phyloP scores from a whole-genome alignment of 345 rosid genomes.

The Ricinus communis region DNA sequence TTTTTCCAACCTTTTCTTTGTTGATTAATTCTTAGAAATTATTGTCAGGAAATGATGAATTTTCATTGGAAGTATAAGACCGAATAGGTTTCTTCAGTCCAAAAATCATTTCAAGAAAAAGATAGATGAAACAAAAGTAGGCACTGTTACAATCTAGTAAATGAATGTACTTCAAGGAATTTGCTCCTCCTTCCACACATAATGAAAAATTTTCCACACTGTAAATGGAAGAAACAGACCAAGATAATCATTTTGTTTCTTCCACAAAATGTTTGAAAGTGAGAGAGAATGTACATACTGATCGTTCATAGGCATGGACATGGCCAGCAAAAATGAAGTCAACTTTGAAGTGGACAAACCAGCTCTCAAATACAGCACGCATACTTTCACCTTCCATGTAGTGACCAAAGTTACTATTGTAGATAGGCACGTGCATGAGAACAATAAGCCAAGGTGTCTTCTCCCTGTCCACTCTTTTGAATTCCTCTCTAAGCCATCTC shows the following conservation, averaged over 20 bases:
- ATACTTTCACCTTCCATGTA: constrained; percentile 63
- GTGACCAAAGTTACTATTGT: constrained; percentile 48
- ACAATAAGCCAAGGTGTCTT: constrained; percentile 64
- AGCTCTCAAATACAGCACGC: constrained; percentile 49
- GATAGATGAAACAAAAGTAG: too few species aligned
- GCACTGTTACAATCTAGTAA: too few species aligned
- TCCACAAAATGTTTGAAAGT: background rate
- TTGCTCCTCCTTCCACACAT: background rate
- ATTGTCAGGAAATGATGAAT: too few species aligned
- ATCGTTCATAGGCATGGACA: constrained; percentile 65
- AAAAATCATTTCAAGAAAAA: too few species aligned
- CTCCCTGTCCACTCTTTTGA: constrained; percentile 47
- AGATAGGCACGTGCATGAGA: constrained; percentile 51
- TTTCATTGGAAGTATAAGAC: too few species aligned
- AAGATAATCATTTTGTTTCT: background rate
- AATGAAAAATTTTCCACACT: background rate
- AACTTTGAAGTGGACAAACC: constrained; percentile 46
- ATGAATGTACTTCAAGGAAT: too few species aligned
- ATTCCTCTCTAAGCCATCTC: constrained; percentile 47
- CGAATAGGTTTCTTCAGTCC: too few species aligned
- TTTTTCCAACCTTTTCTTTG: too few species aligned
- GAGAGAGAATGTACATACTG: constrained; percentile 30
- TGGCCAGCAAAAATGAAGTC: constrained; percentile 59
- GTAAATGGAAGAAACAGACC: too few species aligned
- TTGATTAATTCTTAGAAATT: too few species aligned